Conservation (phyloP, 306 rosid species). For the Castanopsis chinensis region DNA sequence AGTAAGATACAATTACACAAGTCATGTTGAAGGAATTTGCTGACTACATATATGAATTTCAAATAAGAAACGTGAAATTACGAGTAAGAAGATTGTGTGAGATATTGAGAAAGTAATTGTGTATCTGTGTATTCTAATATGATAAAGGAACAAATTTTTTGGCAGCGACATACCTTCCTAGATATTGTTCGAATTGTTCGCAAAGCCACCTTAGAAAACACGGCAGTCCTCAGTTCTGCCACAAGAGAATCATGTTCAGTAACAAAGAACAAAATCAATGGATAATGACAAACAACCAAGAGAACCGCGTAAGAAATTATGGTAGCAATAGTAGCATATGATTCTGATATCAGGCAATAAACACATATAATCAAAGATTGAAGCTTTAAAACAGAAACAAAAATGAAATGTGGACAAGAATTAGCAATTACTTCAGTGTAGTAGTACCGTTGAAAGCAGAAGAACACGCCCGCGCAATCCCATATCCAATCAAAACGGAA, state of each 20-base stretch:
- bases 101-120: background rate
- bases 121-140: background rate
- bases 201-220: conserved; percentile 91
- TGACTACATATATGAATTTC: background rate
- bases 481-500: conserved; percentile 86
- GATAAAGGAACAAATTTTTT: conserved; percentile 1
- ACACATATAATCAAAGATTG: background rate
- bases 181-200: conserved; percentile 93
- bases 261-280: background rate
- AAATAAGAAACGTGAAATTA: background rate
- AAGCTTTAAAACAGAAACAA: background rate
- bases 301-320: background rate
- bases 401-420: conserved; percentile 17
- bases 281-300: conserved; percentile 10
- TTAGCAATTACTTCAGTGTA: conserved; percentile 46
- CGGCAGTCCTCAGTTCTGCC: conserved; percentile 89
- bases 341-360: background rate
- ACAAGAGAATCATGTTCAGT: background rate
- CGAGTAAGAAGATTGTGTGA: background rate
- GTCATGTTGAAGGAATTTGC: background rate
- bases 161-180: conserved; percentile 61
- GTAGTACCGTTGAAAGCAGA: conserved; percentile 93
- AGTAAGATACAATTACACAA: conserved; percentile 13
- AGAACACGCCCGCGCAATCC: conserved; percentile 87
- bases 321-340: background rate